A percentile compares a stretch with the other conserved stretches of the same genome.
phyloP scores from a whole-genome alignment of 75 land plant species.

The Cunninghamia lanceolata region DNA sequence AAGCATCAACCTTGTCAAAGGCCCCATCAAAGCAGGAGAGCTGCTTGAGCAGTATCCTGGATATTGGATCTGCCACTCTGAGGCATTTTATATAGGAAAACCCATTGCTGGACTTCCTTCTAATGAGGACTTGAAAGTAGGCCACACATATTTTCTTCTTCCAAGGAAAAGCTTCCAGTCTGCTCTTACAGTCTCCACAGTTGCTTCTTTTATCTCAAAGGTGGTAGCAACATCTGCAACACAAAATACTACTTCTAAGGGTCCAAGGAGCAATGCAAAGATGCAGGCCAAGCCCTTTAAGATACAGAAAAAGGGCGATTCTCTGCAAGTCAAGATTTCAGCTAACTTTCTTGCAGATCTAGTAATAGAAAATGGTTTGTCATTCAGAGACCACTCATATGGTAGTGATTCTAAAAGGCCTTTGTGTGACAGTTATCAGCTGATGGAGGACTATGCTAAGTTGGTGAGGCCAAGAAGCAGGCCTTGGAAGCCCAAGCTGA shows the following conservation, averaged over 20 bases:
- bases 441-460: constrained; percentile 10
- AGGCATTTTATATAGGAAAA: constrained; percentile 9
- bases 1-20: neutral
- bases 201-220: constrained; percentile 12
- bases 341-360: constrained; percentile 7
- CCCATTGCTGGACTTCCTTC: constrained; percentile 1
- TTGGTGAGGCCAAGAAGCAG: constrained; percentile 7
- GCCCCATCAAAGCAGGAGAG: constrained; percentile 9
- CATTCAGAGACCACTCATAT: neutral
- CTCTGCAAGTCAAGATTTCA: constrained; percentile 9
- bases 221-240: neutral
- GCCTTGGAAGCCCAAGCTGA: constrained; percentile 10
- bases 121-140: constrained; percentile 1
- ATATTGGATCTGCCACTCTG: constrained; percentile 7
- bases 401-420: neutral
- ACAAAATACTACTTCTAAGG: neutral
- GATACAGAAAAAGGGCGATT: constrained; percentile 2
- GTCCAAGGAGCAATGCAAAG: neutral
- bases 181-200: constrained; percentile 12
- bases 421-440: neutral
- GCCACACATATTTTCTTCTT: constrained; percentile 2
- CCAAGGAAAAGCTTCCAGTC: constrained; percentile 7
- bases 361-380: neutral
- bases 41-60: neutral
- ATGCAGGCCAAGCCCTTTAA: constrained; percentile 9